Evolutionary conservation across 1,284 basidiomycete species (phyloP), one percentile per base, ranked within the genome.

Genomic region (Melampsora larici-populina): DNA sequence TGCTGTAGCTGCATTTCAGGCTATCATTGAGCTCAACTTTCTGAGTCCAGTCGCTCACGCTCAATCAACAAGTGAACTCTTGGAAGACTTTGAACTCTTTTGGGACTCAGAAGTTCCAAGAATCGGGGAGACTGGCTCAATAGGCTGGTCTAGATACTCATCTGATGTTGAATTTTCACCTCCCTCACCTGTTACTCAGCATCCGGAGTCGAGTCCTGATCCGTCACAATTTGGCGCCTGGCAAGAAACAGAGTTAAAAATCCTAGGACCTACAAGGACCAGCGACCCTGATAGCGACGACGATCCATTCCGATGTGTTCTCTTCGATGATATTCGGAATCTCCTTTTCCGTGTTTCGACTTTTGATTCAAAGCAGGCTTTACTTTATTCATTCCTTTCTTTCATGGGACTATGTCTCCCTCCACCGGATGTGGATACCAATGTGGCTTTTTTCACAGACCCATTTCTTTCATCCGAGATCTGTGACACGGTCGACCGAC

Each of bases 261-360:
- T 84, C 26, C 81, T 84, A 36, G 82, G 88, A 0, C 90, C 93
- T 11, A 85, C 87, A 4, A 89, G 90, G 40, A 88, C 89, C 0
- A 85, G 85, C 4, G 87, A 90, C 78, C 79, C 82, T 8, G 81
- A 84, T 67, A 86, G 88, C 7, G 87, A 89, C 36, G 86, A 87
- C 36, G 93, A 95, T 83, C 93, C 93, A 0, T 94, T 91, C 83
- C 86, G 89, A 0, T 88, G 88, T 1, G 87, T 96, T 29, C 85
- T 97, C 18, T 93, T 94, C 83, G 86, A 88, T 64, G 94, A 97
- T 82, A 87, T 97, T 78, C 87, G 88, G 15, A 84, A 89, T 1
- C 86, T 94, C 66, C 86, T 97, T 26, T 85, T 92, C 73, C 82
- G 87, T 43, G 81, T 95, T 43, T 85, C 85, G 13, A 86, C 87